These are phyloP conservation scores for Hypoxylon rickii DNA, from an alignment of 495 filamentous ascomycete genomes.

Conservation along the genomic window DNA sequence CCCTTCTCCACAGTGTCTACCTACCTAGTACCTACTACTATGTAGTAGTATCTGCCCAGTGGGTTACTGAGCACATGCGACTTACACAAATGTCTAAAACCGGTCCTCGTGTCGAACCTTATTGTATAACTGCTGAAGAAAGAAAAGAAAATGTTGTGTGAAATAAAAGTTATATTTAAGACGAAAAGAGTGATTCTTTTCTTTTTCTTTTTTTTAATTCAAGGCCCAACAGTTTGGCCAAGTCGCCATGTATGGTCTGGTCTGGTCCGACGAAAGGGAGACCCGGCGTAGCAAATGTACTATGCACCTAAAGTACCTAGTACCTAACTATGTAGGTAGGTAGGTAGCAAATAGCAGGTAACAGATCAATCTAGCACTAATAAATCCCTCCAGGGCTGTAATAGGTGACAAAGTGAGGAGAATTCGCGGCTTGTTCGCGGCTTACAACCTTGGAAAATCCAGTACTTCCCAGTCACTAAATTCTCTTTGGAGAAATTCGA, in stretches of 20 bases:
- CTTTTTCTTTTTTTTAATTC: conserved; percentile 5
- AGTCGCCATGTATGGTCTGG: too few species aligned
- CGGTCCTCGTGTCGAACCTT: too few species aligned
- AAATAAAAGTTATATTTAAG: conserved; percentile 1
- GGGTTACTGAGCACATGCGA: conserved; percentile 21
- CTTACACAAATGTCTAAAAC: too few species aligned
- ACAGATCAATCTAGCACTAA: too few species aligned
- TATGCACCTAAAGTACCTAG: background rate
- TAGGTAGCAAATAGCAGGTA: too few species aligned
- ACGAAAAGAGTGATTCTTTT: background rate
- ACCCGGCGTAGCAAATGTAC: conserved; percentile 2
- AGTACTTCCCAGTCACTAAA: too few species aligned
- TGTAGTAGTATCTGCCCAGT: background rate
- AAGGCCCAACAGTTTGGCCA: conserved; percentile 16
- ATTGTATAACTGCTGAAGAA: too few species aligned
- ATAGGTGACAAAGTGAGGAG: too few species aligned
- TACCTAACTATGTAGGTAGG: background rate
- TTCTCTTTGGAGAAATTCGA: background rate
- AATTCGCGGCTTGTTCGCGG: too few species aligned
- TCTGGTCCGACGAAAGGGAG: conserved; percentile 16
- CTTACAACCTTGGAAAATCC: too few species aligned
- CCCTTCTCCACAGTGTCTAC: conserved; percentile 23
- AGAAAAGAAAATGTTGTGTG: background rate
- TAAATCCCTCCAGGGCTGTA: too few species aligned
- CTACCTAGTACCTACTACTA: too few species aligned